These are phyloP conservation scores for Bathelium albidoporum DNA, from an alignment of 495 filamentous ascomycete genomes.

Conservation along the genomic window DNA sequence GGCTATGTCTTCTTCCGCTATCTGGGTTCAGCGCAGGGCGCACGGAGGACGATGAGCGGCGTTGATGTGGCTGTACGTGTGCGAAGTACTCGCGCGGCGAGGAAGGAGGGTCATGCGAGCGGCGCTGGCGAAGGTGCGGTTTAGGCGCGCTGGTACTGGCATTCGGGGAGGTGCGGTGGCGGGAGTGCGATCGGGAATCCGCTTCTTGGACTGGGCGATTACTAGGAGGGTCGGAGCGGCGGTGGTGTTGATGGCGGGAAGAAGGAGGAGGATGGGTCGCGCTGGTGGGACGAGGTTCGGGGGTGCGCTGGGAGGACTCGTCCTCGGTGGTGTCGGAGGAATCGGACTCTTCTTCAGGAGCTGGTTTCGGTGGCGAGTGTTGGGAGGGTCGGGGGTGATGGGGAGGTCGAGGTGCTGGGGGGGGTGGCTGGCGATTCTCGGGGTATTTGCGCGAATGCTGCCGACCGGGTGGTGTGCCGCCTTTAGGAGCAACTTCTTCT, in stretches of 20 bases:
- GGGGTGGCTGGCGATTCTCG: conserved; percentile 11
- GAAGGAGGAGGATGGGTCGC: conserved; percentile 13
- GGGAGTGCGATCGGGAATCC: not conserved
- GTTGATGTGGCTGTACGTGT: conserved; percentile 20
- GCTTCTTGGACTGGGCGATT: too few relatives aligned
- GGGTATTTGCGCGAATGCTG: conserved; percentile 12
- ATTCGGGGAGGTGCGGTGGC: not conserved
- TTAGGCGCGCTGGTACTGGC: conserved; percentile 4
- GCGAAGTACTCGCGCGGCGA: conserved; percentile 3
- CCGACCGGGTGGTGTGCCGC: conserved; percentile 12
- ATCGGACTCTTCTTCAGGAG: not conserved
- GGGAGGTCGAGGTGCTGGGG: not conserved
- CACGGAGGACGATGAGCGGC: conserved; percentile 16
- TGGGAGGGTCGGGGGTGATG: not conserved
- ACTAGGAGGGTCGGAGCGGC: conserved; percentile 6
- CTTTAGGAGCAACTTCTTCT: not conserved
- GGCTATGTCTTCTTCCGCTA: too few relatives aligned
- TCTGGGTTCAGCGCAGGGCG: not conserved
- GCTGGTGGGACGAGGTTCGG: conserved; percentile 3
- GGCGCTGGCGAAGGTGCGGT: conserved; percentile 18
- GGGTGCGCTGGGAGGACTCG: too few relatives aligned
- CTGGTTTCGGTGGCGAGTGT: not conserved
- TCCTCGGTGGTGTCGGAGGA: conserved; percentile 9
- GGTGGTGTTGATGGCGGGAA: conserved; percentile 15
- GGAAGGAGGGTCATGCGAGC: conserved; percentile 28